Conservation (phyloP, 495 filamentous ascomycete species). For the Penicillium canescens region DNA sequence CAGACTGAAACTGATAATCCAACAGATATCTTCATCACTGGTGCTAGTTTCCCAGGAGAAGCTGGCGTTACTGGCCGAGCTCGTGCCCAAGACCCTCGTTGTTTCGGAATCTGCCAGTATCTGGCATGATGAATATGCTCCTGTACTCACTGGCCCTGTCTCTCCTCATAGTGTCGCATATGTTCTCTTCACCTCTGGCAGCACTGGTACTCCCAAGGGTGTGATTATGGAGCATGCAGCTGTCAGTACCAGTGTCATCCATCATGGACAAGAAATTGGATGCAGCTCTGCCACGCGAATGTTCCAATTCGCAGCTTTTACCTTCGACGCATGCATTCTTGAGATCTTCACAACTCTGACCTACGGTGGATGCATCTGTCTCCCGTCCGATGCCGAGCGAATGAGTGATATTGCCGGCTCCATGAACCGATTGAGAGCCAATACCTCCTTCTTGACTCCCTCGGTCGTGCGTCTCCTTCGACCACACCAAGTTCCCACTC, state of each 20-base stretch:
- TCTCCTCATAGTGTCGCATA: conserved; percentile 16
- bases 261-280: background rate
- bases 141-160: background rate
- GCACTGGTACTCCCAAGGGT: conserved; percentile 40
- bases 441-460: background rate
- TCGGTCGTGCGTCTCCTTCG: background rate
- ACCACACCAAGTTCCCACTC: background rate
- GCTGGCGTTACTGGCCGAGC: background rate
- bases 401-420: background rate
- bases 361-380: conserved; percentile 49
- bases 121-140: background rate
- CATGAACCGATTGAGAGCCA: background rate
- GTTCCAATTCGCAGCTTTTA: conserved; percentile 40
- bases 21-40: background rate
- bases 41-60: background rate
- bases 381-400: conserved; percentile 46
- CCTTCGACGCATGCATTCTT: conserved; percentile 36
- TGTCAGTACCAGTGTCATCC: conserved; percentile 13
- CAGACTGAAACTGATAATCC: background rate
- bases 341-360: conserved; percentile 38
- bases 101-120: background rate
- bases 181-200: conserved; percentile 38
- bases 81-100: background rate
- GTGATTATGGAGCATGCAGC: conserved; percentile 39
- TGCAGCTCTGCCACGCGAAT: conserved; percentile 9